Conservation (phyloP, 1,139 yeast genomes). For the Yamadazyma oceani region DNA sequence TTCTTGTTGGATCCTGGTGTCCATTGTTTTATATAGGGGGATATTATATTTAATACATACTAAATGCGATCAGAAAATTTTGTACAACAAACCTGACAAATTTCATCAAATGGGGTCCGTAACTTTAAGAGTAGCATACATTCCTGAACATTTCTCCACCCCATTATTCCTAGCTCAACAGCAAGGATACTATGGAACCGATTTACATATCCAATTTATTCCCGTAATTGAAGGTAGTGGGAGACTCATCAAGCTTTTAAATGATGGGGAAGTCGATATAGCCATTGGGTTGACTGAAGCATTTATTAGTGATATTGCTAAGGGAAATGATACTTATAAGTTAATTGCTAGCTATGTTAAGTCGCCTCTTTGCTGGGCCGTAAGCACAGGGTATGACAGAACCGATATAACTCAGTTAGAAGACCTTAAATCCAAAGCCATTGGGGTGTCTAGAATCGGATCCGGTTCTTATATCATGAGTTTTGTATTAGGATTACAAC, state of each 20-base stretch:
- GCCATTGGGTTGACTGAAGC: constrained; percentile 93
- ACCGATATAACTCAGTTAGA: constrained; percentile 48
- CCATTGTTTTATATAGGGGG: no score
- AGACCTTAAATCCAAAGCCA: constrained; percentile 59
- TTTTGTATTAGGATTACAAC: constrained; percentile 71
- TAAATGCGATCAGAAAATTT: no score
- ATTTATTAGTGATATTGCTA: constrained; percentile 77
- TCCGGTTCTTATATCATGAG: constrained; percentile 92
- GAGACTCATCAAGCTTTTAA: constrained; percentile 72
- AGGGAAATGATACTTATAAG: constrained; percentile 62
- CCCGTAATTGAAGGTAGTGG: constrained; percentile 90
- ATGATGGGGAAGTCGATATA: constrained; percentile 63
- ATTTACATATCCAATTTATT: constrained; percentile 56
- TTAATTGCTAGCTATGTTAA: constrained; percentile 80
- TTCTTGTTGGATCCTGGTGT: no score
- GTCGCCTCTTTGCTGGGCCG: constrained; percentile 89
- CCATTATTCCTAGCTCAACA: constrained; percentile 74
- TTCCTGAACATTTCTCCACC: constrained; percentile 90
- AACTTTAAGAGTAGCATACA: constrained; percentile 62
- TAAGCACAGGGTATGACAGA: constrained; percentile 70
- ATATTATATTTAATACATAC: no score
- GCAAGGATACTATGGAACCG: constrained; percentile 53
- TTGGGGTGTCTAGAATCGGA: constrained; percentile 89
- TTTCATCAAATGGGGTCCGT: no score
- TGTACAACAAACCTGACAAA: no score